phyloP scores from a whole-genome alignment of 1,284 basidiomycete species.

The Exobasidium cylindrosporum region DNA sequence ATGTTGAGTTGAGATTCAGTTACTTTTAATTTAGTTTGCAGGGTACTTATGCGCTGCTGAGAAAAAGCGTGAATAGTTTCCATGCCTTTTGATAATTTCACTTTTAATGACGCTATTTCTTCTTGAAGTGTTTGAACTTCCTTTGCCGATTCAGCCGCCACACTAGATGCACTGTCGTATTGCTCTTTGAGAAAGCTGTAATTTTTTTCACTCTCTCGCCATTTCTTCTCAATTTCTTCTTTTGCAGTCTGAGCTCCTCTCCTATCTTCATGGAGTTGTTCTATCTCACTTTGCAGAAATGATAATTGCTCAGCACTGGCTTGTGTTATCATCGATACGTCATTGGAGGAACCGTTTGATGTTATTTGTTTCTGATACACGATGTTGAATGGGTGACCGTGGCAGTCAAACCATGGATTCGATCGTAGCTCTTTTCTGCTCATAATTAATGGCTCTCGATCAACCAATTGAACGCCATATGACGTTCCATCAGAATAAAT shows the following conservation, averaged over 20 bases:
- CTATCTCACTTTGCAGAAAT: background rate
- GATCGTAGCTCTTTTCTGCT: background rate
- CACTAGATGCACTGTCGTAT: background rate
- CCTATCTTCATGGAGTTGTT: constrained; percentile 1
- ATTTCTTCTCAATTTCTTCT: background rate
- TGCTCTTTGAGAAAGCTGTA: background rate
- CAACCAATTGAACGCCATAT: background rate
- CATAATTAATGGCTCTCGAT: background rate
- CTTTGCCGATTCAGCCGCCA: background rate
- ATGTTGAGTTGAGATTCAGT: background rate
- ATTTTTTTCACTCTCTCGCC: background rate
- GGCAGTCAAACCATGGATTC: constrained; percentile 8
- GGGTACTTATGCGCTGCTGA: background rate
- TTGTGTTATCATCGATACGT: background rate
- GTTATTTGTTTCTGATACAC: background rate
- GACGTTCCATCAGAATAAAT: background rate
- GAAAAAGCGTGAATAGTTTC: background rate
- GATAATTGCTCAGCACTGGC: background rate
- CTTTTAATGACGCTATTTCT: background rate
- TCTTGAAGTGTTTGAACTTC: background rate
- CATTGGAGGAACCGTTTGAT: background rate
- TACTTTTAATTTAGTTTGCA: background rate
- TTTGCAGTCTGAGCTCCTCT: background rate
- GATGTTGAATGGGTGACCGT: constrained; percentile 6
- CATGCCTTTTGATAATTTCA: constrained; percentile 1